A percentile compares a stretch with the other conserved stretches of the same genome.
Evolutionary conservation across 208 protist species (phyloP).

Genomic region (Phytomonas francai): DNA sequence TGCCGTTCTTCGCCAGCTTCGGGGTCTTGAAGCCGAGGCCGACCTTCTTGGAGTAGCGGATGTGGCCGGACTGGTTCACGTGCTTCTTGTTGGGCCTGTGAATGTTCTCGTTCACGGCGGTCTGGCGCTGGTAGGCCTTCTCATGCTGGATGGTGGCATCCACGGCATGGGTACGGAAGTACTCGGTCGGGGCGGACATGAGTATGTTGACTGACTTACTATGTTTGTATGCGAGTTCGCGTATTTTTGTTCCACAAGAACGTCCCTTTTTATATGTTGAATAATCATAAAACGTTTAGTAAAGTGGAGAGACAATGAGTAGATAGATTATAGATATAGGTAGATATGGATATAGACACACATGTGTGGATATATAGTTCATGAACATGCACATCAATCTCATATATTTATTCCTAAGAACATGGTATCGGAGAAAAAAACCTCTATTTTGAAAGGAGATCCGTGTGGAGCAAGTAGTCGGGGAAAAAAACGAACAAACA

Average conservation of each 20-base stretch:
- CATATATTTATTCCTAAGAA: too few relatives aligned
- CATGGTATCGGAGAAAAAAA: neutral
- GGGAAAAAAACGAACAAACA: slow-evolving; percentile 3
- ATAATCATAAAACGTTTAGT: neutral
- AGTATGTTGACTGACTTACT: neutral
- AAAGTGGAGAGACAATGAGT: neutral
- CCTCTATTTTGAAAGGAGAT: neutral
- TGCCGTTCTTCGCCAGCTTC: slow-evolving; percentile 95
- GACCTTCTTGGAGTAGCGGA: slow-evolving; percentile 95
- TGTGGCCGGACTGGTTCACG: slow-evolving; percentile 63
- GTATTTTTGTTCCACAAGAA: neutral
- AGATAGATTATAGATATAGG: neutral
- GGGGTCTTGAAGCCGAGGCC: slow-evolving; percentile 99
- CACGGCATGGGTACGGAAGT: slow-evolving; percentile 60
- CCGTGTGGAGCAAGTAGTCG: neutral
- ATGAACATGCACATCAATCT: too few relatives aligned
- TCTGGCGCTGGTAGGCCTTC: slow-evolving; percentile 91
- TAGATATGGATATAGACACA: neutral
- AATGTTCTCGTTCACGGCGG: slow-evolving; percentile 86
- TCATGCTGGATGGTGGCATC: slow-evolving; percentile 86
- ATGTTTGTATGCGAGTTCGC: neutral
- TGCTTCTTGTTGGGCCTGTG: slow-evolving; percentile 51
- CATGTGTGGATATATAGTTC: too few relatives aligned
- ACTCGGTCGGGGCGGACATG: slow-evolving; percentile 45
- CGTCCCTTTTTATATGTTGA: neutral